Evolutionary conservation across 2,329 filamentous ascomycete species (phyloP), one percentile per base, ranked within the genome.

Genomic region (Fusarium sp.): DNA sequence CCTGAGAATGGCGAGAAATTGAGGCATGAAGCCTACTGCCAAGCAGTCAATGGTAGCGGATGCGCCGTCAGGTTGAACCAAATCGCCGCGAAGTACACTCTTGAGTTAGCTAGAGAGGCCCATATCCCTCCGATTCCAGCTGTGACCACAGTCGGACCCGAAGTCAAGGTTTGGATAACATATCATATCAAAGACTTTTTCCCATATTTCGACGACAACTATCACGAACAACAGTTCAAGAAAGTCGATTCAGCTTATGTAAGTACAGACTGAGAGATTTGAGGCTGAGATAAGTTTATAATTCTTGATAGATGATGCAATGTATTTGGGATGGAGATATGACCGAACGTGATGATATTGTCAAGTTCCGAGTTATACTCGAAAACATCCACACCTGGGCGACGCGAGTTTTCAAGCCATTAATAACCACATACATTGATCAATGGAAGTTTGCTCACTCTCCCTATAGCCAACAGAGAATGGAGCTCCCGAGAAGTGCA

Each of bases 311-410:
- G 53, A 13, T 26, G 8, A 57, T 57, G 53, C 34, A 40, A n/a
- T 57, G 53, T 6, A 21, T 57, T 6, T 57, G 53, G 45, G n/a
- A 67, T 4, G 71, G 72, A 2, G 42, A 73, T 6, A 59, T 74
- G 65, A 66, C 49, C 0, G 34, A 58, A 1, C 3, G 51, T 5
- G 4, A 14, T 2, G 66, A 73, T n/a, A 44, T 65, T 8, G 0
- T 65, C 1, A 43, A 63, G 15, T 57, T 74, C 31, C 34, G 53
- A 3, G 26, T 65, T 1, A 63, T 74, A 14, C 49, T 74, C 5
- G 71, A 73, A 36, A 74, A 74, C 15, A 63, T 57, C 3, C 51
- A 74, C 36, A 71, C 70, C 1, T 74, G 72, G 72, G 71, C 71
- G 3, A 56, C 7, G 0, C 15, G 53, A 2, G 43, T 10, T 0